These are phyloP conservation scores for Caloboletus inedulis DNA, from an alignment of 1,284 basidiomycete species.

Conservation along the genomic window DNA sequence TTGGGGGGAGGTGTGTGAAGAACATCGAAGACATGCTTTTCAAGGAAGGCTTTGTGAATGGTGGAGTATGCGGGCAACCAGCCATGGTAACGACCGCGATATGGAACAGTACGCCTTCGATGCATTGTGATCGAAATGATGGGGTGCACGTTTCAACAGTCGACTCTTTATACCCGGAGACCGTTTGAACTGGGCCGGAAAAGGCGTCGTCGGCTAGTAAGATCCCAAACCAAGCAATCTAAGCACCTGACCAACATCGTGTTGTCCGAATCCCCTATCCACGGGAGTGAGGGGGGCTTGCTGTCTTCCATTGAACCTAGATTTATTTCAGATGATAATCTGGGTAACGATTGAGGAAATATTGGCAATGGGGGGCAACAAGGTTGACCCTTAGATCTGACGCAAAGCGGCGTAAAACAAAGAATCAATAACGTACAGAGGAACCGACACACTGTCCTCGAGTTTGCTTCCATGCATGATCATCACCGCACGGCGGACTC, in stretches of 20 bases:
- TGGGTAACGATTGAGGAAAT: background rate
- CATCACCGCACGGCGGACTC: background rate
- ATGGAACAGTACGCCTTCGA: background rate
- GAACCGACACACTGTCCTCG: background rate
- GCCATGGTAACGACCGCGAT: background rate
- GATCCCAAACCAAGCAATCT: too few relatives aligned
- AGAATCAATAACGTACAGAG: background rate
- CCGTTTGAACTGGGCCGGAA: background rate
- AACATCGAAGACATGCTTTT: background rate
- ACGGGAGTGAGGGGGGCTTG: too few relatives aligned
- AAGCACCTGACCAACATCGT: background rate
- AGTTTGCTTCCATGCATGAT: background rate
- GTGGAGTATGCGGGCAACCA: background rate
- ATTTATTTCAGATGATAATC: background rate
- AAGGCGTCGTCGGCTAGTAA: background rate
- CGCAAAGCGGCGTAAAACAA: background rate
- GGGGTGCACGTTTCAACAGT: background rate
- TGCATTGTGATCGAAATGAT: background rate
- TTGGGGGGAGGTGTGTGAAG: background rate
- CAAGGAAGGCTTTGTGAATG: constrained; percentile 2
- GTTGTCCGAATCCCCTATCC: background rate
- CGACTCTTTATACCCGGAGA: constrained; percentile 1
- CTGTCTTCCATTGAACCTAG: background rate
- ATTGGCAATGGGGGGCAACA: too few relatives aligned
- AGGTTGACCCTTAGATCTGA: background rate